Base-by-base conservation (phyloP, 2,329 filamentous ascomycete genomes). In the Penicillium sp. region DNA sequence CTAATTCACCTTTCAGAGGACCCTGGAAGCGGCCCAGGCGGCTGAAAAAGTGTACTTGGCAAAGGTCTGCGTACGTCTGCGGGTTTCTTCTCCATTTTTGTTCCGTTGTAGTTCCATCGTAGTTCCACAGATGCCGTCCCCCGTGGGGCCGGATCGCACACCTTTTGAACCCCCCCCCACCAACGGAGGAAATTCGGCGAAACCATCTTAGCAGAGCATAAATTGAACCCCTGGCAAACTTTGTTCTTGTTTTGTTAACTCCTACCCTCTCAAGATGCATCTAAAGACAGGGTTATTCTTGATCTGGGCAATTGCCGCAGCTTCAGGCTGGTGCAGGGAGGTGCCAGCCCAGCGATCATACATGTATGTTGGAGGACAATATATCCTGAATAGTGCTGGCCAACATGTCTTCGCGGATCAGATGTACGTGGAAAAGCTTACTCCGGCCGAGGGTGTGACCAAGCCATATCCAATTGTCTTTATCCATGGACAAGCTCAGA, bases 371-470 rank as follows among this genome's bases (percentile, higher is more conserved):
- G 70, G 70, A 16, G 70, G 70, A 19, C 44, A 66, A 10, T 72
- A 70, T 55, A 47, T 31, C 21, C 39, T 57, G 16, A 56, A 66
- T 40, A 44, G 39, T 15, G 51, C 50, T 39, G 60, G 57, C n/a
- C 50, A 64, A 33, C 60, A 66, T 54, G 47, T 69, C 36, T 60
- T 68, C 50, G 57, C 62, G 8, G 61, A 66, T 49, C 72, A 75
- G 65, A 73, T 73, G 61, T 74, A 75, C 49, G 71, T 73, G 36
- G 72, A 75, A 60, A 66, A 67, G 38, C 57, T 75, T 21, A 65
- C 62, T 21, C 72, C 72, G 9, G 33, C 51, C 2, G 53, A 45
- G 15, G 62, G 58, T 4, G 59, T 45, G 1, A 56, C 48, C 21
- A 65, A 69, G 44, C 59, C 60, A 8, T 62, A 67, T 55, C 72